Percentiles rank a stretch among this genome's conserved stretches.
Evolutionary conservation across 73 alveolate species (phyloP).

Genomic region (Uronychia setigera): DNA sequence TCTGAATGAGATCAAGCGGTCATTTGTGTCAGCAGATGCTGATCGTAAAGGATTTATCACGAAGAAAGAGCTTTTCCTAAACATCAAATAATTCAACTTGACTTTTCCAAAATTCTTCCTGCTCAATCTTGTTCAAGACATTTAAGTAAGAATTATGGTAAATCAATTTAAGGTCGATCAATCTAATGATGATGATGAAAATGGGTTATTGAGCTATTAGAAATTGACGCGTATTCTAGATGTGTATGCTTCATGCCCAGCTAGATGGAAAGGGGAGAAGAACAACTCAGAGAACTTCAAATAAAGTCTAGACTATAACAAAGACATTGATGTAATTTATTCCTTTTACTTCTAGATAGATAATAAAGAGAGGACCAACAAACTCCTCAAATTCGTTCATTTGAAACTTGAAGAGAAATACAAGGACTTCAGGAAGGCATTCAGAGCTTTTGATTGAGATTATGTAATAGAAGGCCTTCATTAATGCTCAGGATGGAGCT

Average conservation of each 20-base stretch:
- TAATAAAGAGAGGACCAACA: slow-evolving; percentile 13
- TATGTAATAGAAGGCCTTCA: not conserved
- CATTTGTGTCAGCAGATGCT: not conserved
- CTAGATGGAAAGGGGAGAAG: slow-evolving; percentile 29
- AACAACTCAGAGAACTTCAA: slow-evolving; percentile 45
- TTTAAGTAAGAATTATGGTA: not conserved
- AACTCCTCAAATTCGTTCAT: slow-evolving; percentile 31
- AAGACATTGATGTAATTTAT: not conserved
- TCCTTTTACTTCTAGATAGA: not conserved
- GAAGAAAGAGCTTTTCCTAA: not conserved
- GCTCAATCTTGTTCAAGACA: not conserved
- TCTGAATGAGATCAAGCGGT: slow-evolving; percentile 2
- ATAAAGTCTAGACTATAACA: slow-evolving; percentile 25
- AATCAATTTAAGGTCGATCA: too few species aligned
- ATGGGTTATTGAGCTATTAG: not conserved
- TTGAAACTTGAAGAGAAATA: slow-evolving; percentile 44
- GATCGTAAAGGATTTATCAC: not conserved
- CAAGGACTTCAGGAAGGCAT: slow-evolving; percentile 46
- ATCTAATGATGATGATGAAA: too few species aligned
- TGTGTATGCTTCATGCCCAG: slow-evolving; percentile 26
- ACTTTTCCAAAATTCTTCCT: not conserved
- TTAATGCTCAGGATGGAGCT: slow-evolving; percentile 28
- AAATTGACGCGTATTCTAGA: slow-evolving; percentile 27
- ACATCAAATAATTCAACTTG: not conserved
- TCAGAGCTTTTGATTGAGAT: slow-evolving; percentile 42